Evolutionary conservation across 2,329 filamentous ascomycete species (phyloP).

Genomic region (Fusarium tricinctum): DNA sequence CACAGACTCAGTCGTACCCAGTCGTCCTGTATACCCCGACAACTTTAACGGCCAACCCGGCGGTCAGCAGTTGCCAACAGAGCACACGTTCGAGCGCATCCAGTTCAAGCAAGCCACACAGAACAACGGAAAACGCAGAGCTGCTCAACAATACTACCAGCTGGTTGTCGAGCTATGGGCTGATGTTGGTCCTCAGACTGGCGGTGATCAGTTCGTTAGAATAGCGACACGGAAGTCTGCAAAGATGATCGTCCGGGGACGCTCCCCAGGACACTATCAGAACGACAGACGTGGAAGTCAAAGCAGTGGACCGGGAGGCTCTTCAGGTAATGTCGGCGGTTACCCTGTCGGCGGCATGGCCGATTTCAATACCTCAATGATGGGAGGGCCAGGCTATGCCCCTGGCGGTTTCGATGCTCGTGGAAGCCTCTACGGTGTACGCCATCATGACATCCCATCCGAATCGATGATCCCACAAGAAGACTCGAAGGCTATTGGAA

Average conservation of each 20-base stretch:
- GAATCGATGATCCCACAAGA: conserved; percentile 67
- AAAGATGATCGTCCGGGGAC: conserved; percentile 88
- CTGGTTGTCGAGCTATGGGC: conserved; percentile 88
- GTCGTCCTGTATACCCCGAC: conserved; percentile 58
- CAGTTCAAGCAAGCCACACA: conserved; percentile 95
- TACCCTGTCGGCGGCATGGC: conserved; percentile 49
- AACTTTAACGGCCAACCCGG: conserved; percentile 52
- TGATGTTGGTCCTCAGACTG: conserved; percentile 67
- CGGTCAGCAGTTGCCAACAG: conserved; percentile 61
- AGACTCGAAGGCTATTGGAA: conserved; percentile 65
- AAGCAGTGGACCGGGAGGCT: conserved; percentile 76
- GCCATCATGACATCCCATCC: conserved; percentile 64
- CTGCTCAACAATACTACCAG: conserved; percentile 93
- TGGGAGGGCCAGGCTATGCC: conserved; percentile 52
- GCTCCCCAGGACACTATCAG: conserved; percentile 85
- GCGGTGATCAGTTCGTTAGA: conserved; percentile 72
- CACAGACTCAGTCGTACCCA: conserved; percentile 52
- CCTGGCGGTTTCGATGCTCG: conserved; percentile 49
- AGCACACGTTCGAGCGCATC: conserved; percentile 85
- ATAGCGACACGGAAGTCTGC: conserved; percentile 80
- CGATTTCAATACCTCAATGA: conserved; percentile 54
- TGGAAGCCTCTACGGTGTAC: conserved; percentile 58
- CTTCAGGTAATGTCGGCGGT: conserved; percentile 72
- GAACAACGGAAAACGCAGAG: conserved; percentile 91
- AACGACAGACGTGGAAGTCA: conserved; percentile 77